Evolutionary conservation across 176 grass and related monocot genomes (phyloP), one percentile per base, ranked within the genome.

Genomic region (Zizania latifolia): DNA sequence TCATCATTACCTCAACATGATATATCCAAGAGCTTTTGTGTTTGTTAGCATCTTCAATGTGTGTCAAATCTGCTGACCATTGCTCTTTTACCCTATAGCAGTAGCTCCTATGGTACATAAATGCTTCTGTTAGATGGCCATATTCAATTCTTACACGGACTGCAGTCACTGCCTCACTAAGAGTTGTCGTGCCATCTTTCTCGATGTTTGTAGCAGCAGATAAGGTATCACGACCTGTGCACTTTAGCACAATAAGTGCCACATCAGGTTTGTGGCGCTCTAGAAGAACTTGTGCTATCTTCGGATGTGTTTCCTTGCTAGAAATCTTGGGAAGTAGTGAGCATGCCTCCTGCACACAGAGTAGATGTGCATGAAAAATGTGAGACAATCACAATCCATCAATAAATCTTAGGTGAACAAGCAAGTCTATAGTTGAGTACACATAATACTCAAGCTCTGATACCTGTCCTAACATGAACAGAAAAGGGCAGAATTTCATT

Each of bases 251-350:
- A 48, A 83, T 84, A 36, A 98, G 58, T 78, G 94, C 90, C 58
- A 93, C 84, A 72, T 98, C 94, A 68, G 89, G 78, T 77, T 63
- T 82, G 1, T 80, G 83, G 33, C 89, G 89, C 77, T 93, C 88
- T 38, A 98, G 70, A 72, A 98, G 88, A 82, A 98, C 91, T 92
- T 92, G 86, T 69, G 89, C 66, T 85, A 98, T 88, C 80, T 90
- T 98, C 13, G 89, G 94, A 80, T 94, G 94, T 78, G 86, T 92
- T 81, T 94, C 89, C 67, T 86, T 83, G 84, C 84, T 81, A 62
- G 57, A 81, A 44, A 98, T 94, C 60, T 88, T 84, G 48, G 91
- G 91, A 76, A 98, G 84, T 81, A 92, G 81, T 83, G 72, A 64
- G 51, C 85, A 89, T 75, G 91, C 94, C 74, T 92, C 91, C 94